Percentiles rank a stretch among this genome's conserved stretches.
Conservation (phyloP, 1,284 basidiomycete species). For the Leccinum solheimii region DNA sequence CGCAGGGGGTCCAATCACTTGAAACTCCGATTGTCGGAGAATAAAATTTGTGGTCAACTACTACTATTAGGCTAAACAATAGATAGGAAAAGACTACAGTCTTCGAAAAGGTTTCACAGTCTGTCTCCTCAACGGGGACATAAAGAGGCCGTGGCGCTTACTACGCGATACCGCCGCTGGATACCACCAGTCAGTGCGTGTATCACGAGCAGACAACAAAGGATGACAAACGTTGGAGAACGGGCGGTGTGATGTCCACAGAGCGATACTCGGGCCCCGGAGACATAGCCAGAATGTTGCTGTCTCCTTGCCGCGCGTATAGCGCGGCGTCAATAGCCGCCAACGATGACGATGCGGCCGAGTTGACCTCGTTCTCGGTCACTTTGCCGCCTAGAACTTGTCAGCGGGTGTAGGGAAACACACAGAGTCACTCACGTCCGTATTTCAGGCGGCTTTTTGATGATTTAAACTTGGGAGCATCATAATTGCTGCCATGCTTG, state of each 20-base stretch:
- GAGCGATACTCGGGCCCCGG: background rate
- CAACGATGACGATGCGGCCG: constrained; percentile 11
- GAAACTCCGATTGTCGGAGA: constrained; percentile 25
- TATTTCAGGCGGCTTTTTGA: constrained; percentile 5
- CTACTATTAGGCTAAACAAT: too few species aligned
- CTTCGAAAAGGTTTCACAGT: constrained; percentile 21
- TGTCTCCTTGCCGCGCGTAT: background rate
- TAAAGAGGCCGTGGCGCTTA: constrained; percentile 15
- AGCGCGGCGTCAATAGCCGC: constrained; percentile 6
- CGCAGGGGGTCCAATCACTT: constrained; percentile 17
- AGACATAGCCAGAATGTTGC: constrained; percentile 6
- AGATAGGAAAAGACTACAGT: constrained; percentile 13
- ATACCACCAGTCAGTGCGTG: constrained; percentile 1
- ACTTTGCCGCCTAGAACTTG: background rate
- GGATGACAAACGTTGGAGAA: constrained; percentile 7
- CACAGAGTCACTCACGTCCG: constrained; percentile 5
- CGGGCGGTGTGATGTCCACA: constrained; percentile 9
- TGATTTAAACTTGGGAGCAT: constrained; percentile 2
- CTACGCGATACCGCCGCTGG: constrained; percentile 4
- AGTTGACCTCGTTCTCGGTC: background rate
- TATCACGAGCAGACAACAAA: background rate
- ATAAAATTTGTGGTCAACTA: constrained; percentile 10
- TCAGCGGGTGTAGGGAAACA: constrained; percentile 1
- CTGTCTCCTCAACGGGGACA: constrained; percentile 11
- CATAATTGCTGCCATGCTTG: background rate